These are phyloP conservation scores for Tulasnella sp. DNA, from an alignment of 768 basidiomycete species.

Conservation along the genomic window DNA sequence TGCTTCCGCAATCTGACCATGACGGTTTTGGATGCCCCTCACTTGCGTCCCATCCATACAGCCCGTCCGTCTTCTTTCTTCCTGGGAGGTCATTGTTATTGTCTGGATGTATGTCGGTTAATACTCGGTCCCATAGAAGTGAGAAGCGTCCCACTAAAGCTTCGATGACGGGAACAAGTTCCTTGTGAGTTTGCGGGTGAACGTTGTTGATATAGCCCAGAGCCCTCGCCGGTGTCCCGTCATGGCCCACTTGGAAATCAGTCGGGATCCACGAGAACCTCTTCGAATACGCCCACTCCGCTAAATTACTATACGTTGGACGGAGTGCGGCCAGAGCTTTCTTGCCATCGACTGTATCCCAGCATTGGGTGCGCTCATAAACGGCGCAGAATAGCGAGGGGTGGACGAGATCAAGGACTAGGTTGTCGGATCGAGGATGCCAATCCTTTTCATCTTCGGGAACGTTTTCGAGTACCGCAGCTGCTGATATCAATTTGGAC, in stretches of 20 bases:
- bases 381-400: slow-evolving; percentile 24
- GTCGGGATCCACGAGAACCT: slow-evolving; percentile 9
- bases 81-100: background rate
- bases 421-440: slow-evolving; percentile 31
- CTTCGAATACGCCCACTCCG: background rate
- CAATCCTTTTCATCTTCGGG: too few relatives aligned
- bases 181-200: background rate
- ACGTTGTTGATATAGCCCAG: background rate
- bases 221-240: background rate
- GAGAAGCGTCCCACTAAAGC: background rate
- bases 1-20: background rate
- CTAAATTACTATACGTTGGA: background rate
- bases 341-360: too few relatives aligned
- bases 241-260: background rate
- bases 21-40: too few relatives aligned
- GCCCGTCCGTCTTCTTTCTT: too few relatives aligned
- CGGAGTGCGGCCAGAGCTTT: too few relatives aligned
- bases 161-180: background rate
- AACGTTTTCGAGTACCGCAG: too few relatives aligned
- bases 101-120: slow-evolving; percentile 5
- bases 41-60: too few relatives aligned
- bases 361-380: slow-evolving; percentile 29
- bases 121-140: background rate
- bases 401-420: slow-evolving; percentile 42
- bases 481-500: background rate